phyloP scores from a whole-genome alignment of 176 grass and related monocot species.

The Phyllostachys edulis region DNA sequence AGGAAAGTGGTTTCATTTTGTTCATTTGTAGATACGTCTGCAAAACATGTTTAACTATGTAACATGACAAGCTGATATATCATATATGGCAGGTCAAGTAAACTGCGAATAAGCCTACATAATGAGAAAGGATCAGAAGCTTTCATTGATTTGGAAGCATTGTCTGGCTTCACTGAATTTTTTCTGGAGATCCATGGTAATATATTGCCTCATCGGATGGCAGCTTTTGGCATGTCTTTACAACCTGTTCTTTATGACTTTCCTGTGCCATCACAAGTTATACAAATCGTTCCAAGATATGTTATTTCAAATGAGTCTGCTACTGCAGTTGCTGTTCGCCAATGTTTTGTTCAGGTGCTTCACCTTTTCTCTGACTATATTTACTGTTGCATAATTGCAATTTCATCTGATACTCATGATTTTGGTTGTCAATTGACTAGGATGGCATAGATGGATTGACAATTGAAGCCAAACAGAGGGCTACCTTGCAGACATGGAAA shows the following conservation, averaged over 20 bases:
- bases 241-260: slow-evolving; percentile 40
- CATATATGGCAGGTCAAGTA: slow-evolving; percentile 60
- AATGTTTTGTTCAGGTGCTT: slow-evolving; percentile 74
- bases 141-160: slow-evolving; percentile 62
- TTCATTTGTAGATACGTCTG: background rate
- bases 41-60: slow-evolving; percentile 23
- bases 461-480: slow-evolving; percentile 61
- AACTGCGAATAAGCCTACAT: slow-evolving; percentile 60
- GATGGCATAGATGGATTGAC: slow-evolving; percentile 54
- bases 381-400: slow-evolving; percentile 14
- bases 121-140: slow-evolving; percentile 47
- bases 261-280: slow-evolving; percentile 58
- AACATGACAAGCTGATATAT: slow-evolving; percentile 27
- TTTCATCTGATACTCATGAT: slow-evolving; percentile 23
- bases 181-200: slow-evolving; percentile 60
- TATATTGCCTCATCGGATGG: slow-evolving; percentile 43
- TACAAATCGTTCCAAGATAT: slow-evolving; percentile 78
- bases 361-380: slow-evolving; percentile 29
- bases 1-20: slow-evolving; percentile 14
- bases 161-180: slow-evolving; percentile 81
- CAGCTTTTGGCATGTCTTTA: slow-evolving; percentile 64
- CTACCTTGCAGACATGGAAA: slow-evolving; percentile 68
- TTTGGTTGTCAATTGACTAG: slow-evolving; percentile 48
- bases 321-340: slow-evolving; percentile 60
- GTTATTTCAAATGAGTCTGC: slow-evolving; percentile 68